These are phyloP conservation scores for Cordia subcordata DNA, from an alignment of 257 asterid species.

Conservation along the genomic window DNA sequence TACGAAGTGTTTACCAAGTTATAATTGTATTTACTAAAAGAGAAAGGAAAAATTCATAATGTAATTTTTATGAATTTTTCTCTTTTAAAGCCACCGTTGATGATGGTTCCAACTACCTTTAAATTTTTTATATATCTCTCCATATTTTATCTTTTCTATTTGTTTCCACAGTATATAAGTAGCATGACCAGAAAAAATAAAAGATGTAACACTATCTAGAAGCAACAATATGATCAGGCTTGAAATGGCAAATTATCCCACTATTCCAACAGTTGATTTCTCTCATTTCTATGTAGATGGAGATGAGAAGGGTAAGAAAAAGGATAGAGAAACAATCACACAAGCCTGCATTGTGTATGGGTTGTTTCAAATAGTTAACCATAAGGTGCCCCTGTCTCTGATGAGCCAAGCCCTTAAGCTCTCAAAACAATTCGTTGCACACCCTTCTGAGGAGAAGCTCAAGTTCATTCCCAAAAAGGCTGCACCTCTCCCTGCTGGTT, in stretches of 20 bases:
- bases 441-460: slow-evolving; percentile 39
- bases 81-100: too few relatives aligned
- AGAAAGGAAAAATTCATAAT: too few relatives aligned
- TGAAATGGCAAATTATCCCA: slow-evolving; percentile 12
- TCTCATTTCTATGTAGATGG: slow-evolving; percentile 33
- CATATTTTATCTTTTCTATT: too few relatives aligned
- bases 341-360: slow-evolving; percentile 44
- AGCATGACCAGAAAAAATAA: too few relatives aligned
- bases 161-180: too few relatives aligned
- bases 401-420: slow-evolving; percentile 38
- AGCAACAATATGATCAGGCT: not conserved
- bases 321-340: slow-evolving; percentile 23
- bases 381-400: slow-evolving; percentile 42
- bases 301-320: slow-evolving; percentile 25
- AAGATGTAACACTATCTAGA: too few relatives aligned
- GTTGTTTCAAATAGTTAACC: slow-evolving; percentile 41
- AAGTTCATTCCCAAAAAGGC: slow-evolving; percentile 19
- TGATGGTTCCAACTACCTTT: too few relatives aligned
- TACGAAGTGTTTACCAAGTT: too few relatives aligned
- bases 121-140: too few relatives aligned
- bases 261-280: slow-evolving; percentile 50
- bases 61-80: too few relatives aligned
- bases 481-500: slow-evolving; percentile 47
- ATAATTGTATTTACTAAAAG: too few relatives aligned
- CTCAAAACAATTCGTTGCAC: slow-evolving; percentile 26